Base-by-base conservation (phyloP, 768 basidiomycete genomes). In the Trametes cingulata region DNA sequence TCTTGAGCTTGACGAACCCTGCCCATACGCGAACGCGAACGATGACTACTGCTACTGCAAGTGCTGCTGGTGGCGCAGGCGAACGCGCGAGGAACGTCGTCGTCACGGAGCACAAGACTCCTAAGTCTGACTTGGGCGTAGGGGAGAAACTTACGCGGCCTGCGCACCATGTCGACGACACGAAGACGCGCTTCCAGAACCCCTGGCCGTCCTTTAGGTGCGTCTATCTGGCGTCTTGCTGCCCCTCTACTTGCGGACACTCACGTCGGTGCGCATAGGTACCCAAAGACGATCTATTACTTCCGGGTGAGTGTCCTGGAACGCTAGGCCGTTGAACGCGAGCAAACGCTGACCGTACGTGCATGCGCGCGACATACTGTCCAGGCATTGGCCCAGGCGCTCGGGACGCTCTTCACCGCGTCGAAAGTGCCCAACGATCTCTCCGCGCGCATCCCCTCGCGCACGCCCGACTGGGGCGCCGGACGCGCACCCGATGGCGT, bases 391-490 rank as follows among this genome's bases (percentile, higher is more conserved):
- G 20, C 22, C 15, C 37, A 65, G 58, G 20, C 55, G 6, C 19
- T 61, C 17, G 17, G 17, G 1, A 36, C 49, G 0, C 33, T 19
- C 0, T 24, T 42, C 19, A 33, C 43, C n/a, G 57, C 27, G 52
- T 33, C n/a, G n/a, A n/a, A n/a, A 9, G 52, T 60, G 1, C 65
- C 67, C 5, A 42, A 12, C 27, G 56, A 68, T 51, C 47, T 67
- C n/a, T 29, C 56, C 1, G 15, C 49, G 1, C 57, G 27, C 10
- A 55, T 72, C 2, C 70, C 69, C 10, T 54, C 65, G 0, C 58
- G 56, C 43, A 61, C 22, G 41, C 71, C 72, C 1, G 67, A 64
- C 24, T 73, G 72, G 72, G 69, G 69, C 33, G 45, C 56, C 0
- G 63, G 58, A 3, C 20, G 45, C 0, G 41, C 57, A 1, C 48